Percentiles rank a stretch among this genome's conserved stretches.
Evolutionary conservation across 768 basidiomycete genomes (phyloP).

Genomic region (Lanmaoa rubissima): DNA sequence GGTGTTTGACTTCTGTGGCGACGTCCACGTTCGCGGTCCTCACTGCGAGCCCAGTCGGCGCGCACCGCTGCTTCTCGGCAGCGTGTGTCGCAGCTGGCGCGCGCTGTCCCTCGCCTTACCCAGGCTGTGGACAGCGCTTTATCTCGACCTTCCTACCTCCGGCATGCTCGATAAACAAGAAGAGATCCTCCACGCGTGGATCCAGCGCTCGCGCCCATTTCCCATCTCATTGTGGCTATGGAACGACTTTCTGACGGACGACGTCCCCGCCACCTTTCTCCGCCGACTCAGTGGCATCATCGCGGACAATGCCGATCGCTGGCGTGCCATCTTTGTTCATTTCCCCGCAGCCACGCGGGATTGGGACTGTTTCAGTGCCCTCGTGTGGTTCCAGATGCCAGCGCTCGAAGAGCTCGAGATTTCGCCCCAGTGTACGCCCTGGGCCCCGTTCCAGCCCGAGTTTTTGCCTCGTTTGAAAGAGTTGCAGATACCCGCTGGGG

Average conservation of each 20-base stretch:
- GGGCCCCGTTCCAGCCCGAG: conserved; percentile 31
- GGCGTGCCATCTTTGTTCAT: conserved; percentile 33
- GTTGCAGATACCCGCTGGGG: conserved; percentile 31
- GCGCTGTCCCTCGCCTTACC: conserved; percentile 28
- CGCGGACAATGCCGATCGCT: conserved; percentile 25
- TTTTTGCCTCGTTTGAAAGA: conserved; percentile 23
- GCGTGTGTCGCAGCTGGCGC: conserved; percentile 31
- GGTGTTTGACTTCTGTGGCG: conserved; percentile 33
- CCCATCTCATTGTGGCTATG: conserved; percentile 29
- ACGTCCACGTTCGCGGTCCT: conserved; percentile 25
- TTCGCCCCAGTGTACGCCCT: conserved; percentile 32
- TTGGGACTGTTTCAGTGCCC: conserved; percentile 26
- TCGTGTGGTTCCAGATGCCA: conserved; percentile 25
- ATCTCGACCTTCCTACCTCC: conserved; percentile 29
- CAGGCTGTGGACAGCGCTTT: conserved; percentile 32
- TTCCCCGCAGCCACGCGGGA: conserved; percentile 29
- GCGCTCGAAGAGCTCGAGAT: conserved; percentile 33
- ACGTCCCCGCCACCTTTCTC: conserved; percentile 27
- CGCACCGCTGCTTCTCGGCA: conserved; percentile 29
- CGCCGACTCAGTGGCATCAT: conserved; percentile 20
- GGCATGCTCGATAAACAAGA: conserved; percentile 25
- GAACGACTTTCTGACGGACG: conserved; percentile 34
- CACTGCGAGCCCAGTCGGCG: conserved; percentile 31
- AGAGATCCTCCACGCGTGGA: conserved; percentile 25
- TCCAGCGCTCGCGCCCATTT: conserved; percentile 27